These are phyloP conservation scores for Sutorius australiensis DNA, from an alignment of 768 basidiomycete genomes.

Conservation along the genomic window DNA sequence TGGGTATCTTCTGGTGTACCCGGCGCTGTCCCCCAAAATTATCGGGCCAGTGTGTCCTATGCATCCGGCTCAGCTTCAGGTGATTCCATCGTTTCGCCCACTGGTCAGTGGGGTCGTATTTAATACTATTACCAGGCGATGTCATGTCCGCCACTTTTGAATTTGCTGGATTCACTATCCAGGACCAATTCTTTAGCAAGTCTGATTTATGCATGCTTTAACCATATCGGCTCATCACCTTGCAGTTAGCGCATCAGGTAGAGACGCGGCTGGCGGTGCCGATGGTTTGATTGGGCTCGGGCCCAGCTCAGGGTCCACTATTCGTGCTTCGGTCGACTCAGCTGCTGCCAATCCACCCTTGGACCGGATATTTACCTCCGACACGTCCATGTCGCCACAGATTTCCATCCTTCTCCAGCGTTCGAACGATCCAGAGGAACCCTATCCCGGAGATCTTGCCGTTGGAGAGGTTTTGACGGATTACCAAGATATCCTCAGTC, in stretches of 20 bases:
- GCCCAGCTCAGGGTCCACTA: slow-evolving; percentile 50
- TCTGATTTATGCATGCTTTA: not conserved
- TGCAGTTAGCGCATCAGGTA: slow-evolving; percentile 19
- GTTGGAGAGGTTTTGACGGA: slow-evolving; percentile 54
- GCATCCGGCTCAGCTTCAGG: slow-evolving; percentile 52
- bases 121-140: slow-evolving; percentile 16
- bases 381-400: slow-evolving; percentile 54
- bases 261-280: slow-evolving; percentile 8
- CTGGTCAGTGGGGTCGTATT: not conserved
- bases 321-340: slow-evolving; percentile 36
- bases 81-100: slow-evolving; percentile 13
- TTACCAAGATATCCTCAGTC: slow-evolving; percentile 45
- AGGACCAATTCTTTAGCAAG: slow-evolving; percentile 36
- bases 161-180: slow-evolving; percentile 43
- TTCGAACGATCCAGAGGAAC: slow-evolving; percentile 47
- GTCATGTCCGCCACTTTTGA: slow-evolving; percentile 29
- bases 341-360: slow-evolving; percentile 50
- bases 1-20: slow-evolving; percentile 51
- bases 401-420: slow-evolving; percentile 65
- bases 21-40: slow-evolving; percentile 37
- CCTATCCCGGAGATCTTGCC: slow-evolving; percentile 57
- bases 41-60: slow-evolving; percentile 43
- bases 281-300: slow-evolving; percentile 56
- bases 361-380: slow-evolving; percentile 61
- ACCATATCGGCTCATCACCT: slow-evolving; percentile 2